Evolutionary conservation across 495 filamentous ascomycete species (phyloP), one percentile per base, ranked within the genome.

Genomic region (Lepraria neglecta): DNA sequence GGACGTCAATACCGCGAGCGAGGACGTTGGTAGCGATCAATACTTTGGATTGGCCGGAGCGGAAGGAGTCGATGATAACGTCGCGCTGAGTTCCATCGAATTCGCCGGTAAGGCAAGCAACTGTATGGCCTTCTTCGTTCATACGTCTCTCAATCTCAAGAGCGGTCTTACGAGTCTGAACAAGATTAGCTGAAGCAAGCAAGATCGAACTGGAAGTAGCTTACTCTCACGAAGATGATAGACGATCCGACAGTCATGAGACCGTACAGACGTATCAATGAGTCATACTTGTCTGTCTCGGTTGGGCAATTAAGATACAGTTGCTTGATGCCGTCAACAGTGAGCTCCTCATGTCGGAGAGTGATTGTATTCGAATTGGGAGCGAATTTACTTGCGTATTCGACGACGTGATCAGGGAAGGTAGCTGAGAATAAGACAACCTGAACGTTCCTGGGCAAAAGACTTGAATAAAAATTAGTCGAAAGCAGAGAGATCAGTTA

Each of bases 1-100:
- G 90, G 12, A 99, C 91, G 74, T 99, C 95, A 63, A 99, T 97
- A 67, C 95, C 95, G 68, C 95, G 90, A 6, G 95, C 88, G 54
- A 99, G 83, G 43, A 99, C 92, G 70, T 99, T 97, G 66, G 95
- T 99, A 0, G 95, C 92, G 69, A 97, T 97, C 60, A 99, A 85
- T n/a, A 99, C 94, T 78, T 97, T 99, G 56, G 90, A 88, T 30
- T 83, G 77, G 54, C 92, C 91, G 24, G 71, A 79, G 62, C 94
- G 87, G 85, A 97, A 99, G 14, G 86, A 75, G 67, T 96, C 88
- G 62, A 99, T 88, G 63, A 97, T 82, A 0, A 75, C 71, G 68
- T 99, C 95, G 72, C 95, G 89, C 64, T 91, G 83, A 7, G 74
- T 75, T 19, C 90, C 92, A 64, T 96, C 89, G 56, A 91, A 84